A percentile compares a stretch with the other conserved stretches of the same genome.
Evolutionary conservation across 139 green algal species (phyloP).

Genomic region (Volvox reticuliferus): DNA sequence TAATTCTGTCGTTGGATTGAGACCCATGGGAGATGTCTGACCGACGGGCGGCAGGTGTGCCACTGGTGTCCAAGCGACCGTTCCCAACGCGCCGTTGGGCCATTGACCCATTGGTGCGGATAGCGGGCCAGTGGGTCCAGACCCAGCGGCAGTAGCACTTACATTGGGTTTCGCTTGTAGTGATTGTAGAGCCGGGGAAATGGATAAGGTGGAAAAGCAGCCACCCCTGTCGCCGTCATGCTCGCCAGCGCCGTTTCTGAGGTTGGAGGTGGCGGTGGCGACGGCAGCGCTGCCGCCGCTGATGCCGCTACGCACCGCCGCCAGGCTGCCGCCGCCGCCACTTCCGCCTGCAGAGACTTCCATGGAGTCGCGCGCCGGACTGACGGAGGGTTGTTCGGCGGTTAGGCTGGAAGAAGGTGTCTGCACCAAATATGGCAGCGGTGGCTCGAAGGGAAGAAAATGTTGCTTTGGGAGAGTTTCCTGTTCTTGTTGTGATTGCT

Average conservation of each 20-base stretch:
- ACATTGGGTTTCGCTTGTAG: background rate
- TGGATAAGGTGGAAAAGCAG: background rate
- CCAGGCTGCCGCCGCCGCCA: background rate
- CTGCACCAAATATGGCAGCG: background rate
- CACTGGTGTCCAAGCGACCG: background rate
- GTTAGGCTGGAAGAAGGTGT: background rate
- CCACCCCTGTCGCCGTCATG: background rate
- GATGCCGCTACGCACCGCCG: background rate
- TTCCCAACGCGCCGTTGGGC: background rate
- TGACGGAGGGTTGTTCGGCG: background rate
- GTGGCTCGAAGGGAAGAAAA: background rate
- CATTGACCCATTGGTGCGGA: background rate
- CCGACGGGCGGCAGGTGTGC: background rate
- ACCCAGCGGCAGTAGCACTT: background rate
- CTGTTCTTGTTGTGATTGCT: background rate
- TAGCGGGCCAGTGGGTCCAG: background rate
- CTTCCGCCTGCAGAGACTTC: background rate
- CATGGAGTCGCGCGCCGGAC: background rate
- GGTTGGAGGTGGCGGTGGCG: background rate
- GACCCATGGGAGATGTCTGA: no score
- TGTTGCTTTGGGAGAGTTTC: background rate
- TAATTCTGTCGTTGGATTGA: no score
- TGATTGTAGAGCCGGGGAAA: background rate
- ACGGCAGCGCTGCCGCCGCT: background rate
- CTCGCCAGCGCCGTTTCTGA: background rate